Conservation (phyloP, 345 rosid species). For the Boechera retrofracta region DNA sequence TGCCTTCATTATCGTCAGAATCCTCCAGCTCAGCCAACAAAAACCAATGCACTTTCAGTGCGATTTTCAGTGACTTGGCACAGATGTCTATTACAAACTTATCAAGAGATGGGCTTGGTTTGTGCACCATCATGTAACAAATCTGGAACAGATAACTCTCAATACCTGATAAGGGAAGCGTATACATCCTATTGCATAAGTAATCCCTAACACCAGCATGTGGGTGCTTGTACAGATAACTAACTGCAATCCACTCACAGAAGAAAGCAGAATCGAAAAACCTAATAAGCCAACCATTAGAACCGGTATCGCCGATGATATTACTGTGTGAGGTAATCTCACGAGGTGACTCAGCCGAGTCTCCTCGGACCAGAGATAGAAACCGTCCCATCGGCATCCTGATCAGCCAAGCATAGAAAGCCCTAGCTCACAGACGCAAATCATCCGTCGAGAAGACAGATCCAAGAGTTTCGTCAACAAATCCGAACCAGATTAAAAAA, state of each 20-base stretch:
- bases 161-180: constrained; percentile 83
- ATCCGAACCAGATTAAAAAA: neutral
- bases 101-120: constrained; percentile 98
- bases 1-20: constrained; percentile 94
- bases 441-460: constrained; percentile 39
- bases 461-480: constrained; percentile 30
- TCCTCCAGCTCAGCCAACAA: constrained; percentile 97
- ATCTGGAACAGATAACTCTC: constrained; percentile 97
- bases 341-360: constrained; percentile 79
- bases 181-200: constrained; percentile 97
- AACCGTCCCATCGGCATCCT: constrained; percentile 91
- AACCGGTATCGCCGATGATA: constrained; percentile 77
- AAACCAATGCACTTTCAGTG: constrained; percentile 98
- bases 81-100: constrained; percentile 94
- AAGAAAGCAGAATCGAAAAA: constrained; percentile 97
- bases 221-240: constrained; percentile 97
- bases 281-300: constrained; percentile 97
- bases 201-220: constrained; percentile 95
- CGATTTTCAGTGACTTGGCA: constrained; percentile 81
- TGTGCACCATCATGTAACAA: constrained; percentile 93
- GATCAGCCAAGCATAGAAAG: constrained; percentile 57
- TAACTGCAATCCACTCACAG: constrained; percentile 99
- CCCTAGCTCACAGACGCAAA: constrained; percentile 41
- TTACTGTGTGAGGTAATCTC: constrained; percentile 77
- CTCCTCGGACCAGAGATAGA: constrained; percentile 78